Conservation (phyloP, 768 basidiomycete genomes). For the Amanita jacksonii region DNA sequence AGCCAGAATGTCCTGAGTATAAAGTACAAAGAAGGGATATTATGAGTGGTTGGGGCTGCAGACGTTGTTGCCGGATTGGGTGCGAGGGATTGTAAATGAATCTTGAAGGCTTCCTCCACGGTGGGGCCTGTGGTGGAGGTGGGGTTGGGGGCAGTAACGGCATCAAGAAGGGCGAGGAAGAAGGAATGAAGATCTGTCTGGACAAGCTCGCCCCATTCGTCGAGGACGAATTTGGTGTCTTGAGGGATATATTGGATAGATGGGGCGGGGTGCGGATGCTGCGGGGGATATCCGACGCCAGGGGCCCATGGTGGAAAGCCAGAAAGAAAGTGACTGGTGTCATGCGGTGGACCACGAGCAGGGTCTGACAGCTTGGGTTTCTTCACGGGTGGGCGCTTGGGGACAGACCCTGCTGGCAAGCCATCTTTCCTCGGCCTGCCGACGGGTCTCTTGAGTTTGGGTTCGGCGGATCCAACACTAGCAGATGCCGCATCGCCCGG, state of each 20-base stretch:
- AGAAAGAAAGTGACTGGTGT: too few relatives aligned
- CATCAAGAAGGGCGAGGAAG: conserved; percentile 43
- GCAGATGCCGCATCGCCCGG: conserved; percentile 19
- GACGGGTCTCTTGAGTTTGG: conserved; percentile 68
- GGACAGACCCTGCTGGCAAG: conserved; percentile 63
- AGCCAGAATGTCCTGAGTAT: conserved; percentile 81
- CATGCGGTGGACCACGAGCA: not conserved
- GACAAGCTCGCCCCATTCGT: conserved; percentile 59
- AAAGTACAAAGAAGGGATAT: conserved; percentile 65
- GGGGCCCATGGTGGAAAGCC: conserved; percentile 9
- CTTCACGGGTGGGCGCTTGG: conserved; percentile 25
- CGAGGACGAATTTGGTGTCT: conserved; percentile 44
- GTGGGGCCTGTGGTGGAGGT: conserved; percentile 49
- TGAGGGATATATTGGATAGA: conserved; percentile 23
- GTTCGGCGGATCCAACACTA: conserved; percentile 18
- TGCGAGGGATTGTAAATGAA: conserved; percentile 58
- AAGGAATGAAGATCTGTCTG: conserved; percentile 48
- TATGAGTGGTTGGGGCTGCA: conserved; percentile 30
- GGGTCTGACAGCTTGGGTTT: conserved; percentile 5
- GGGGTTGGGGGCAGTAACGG: conserved; percentile 56
- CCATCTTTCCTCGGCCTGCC: conserved; percentile 79
- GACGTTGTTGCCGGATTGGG: conserved; percentile 25
- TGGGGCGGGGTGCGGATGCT: conserved; percentile 14
- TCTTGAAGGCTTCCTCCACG: conserved; percentile 72
- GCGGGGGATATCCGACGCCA: conserved; percentile 18